A percentile compares a stretch with the other conserved stretches of the same genome.
Evolutionary conservation across 1,139 yeast genomes (phyloP).

Genomic region (Starmera stellimalicola): DNA sequence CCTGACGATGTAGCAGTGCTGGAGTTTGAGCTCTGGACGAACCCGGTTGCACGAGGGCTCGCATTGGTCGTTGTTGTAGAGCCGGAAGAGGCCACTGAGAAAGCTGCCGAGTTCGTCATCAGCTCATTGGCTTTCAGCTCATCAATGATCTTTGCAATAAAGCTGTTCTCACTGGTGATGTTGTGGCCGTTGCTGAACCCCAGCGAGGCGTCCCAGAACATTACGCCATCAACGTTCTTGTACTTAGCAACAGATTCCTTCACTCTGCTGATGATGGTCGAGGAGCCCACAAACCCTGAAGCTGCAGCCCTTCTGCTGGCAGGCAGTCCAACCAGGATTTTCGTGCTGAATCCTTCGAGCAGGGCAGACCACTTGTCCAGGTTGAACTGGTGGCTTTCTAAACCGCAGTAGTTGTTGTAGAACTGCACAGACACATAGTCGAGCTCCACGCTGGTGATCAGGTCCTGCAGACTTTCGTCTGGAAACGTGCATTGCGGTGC

Average conservation of each 20-base stretch:
- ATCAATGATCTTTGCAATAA: constrained; percentile 10
- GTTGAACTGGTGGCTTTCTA: constrained; percentile 41
- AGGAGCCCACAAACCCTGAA: constrained; percentile 40
- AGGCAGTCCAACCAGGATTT: constrained; percentile 56
- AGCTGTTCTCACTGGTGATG: constrained; percentile 10
- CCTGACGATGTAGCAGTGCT: too few species aligned
- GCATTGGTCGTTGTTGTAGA: not conserved
- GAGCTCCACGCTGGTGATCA: constrained; percentile 43
- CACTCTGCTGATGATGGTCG: constrained; percentile 21
- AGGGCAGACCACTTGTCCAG: constrained; percentile 69
- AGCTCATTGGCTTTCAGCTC: constrained; percentile 1
- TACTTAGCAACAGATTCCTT: constrained; percentile 6
- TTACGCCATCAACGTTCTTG: constrained; percentile 55
- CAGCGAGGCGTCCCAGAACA: constrained; percentile 78
- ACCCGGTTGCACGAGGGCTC: too few species aligned
- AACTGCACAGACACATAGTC: constrained; percentile 79
- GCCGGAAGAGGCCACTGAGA: not conserved
- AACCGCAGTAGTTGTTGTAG: constrained; percentile 68
- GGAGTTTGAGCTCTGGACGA: too few species aligned
- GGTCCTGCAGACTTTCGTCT: constrained; percentile 55
- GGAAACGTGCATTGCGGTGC: constrained; percentile 88
- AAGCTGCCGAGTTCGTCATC: not conserved
- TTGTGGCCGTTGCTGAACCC: constrained; percentile 43
- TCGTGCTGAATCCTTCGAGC: constrained; percentile 35
- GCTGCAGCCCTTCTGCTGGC: constrained; percentile 49